Conservation (phyloP, 352 stramenopile genomes). For the Nothophytophthora sp. region DNA sequence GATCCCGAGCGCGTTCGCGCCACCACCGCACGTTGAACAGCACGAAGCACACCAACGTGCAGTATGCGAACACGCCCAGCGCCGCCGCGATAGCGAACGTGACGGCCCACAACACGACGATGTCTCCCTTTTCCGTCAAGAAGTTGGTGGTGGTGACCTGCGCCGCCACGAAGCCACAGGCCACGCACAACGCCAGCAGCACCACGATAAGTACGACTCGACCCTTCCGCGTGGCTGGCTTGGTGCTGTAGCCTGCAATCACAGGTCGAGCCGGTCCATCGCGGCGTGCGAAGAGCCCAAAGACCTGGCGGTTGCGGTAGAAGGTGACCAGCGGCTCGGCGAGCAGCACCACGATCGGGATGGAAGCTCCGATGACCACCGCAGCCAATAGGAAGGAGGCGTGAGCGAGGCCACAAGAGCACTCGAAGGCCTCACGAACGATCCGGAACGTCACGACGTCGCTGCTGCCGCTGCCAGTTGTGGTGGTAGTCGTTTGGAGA, state of each 20-base stretch:
- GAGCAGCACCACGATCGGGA: slow-evolving; percentile 42
- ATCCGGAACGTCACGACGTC: slow-evolving; percentile 48
- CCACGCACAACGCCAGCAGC: slow-evolving; percentile 33
- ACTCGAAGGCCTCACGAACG: slow-evolving; percentile 48
- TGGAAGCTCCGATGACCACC: slow-evolving; percentile 35
- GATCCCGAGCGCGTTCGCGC: slow-evolving; percentile 11
- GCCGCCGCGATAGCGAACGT: slow-evolving; percentile 45
- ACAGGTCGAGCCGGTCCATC: slow-evolving; percentile 29
- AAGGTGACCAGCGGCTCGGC: slow-evolving; percentile 61
- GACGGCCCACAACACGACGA: slow-evolving; percentile 48
- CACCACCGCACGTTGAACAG: slow-evolving; percentile 53
- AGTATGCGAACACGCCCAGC: slow-evolving; percentile 49
- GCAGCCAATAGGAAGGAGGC: slow-evolving; percentile 41
- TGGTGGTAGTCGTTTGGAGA: slow-evolving; percentile 13
- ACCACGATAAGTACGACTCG: slow-evolving; percentile 36
- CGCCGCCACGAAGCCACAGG: slow-evolving; percentile 33
- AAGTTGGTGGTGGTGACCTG: slow-evolving; percentile 43
- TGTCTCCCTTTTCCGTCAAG: slow-evolving; percentile 22
- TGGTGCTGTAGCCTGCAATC: slow-evolving; percentile 29
- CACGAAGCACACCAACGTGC: slow-evolving; percentile 34
- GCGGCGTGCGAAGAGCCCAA: slow-evolving; percentile 41
- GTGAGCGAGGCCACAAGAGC: slow-evolving; percentile 45
- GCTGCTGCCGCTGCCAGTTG: slow-evolving; percentile 5
- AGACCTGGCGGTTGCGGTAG: slow-evolving; percentile 55
- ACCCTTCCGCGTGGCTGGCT: slow-evolving; percentile 35